Evolutionary conservation across 805 yeast genomes (phyloP), one percentile per base, ranked within the genome.

Genomic region (Barnettozyma botsteinii): DNA sequence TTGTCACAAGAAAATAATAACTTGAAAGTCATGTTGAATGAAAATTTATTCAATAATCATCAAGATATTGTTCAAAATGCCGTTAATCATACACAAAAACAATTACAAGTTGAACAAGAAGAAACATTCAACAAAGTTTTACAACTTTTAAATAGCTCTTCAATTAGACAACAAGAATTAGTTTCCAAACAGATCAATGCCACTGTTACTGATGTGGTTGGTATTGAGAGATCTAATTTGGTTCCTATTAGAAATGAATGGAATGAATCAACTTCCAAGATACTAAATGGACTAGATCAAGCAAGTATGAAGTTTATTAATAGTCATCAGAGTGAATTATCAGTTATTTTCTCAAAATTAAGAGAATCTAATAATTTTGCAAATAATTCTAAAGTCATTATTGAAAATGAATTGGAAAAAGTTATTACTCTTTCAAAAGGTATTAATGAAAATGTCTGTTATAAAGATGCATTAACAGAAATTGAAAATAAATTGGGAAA

Each of bases 1-100:
- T 33, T 56, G 4, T 51, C 58, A 1, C 46, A 42, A 33, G 55
- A 56, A 18, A 56, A 55, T 39, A 55, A 55, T 31, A 46, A 51
- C 9, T 43, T 56, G 20, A 52, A 48, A 25, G 31, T 37, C 3
- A 35, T 37, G 4, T 15, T 56, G 7, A 42, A 47, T 17, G 60
- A 53, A 11, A 37, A 42, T 4, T 26, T 55, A 24, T 56, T 55
- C 35, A 51, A 45, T 13, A 55, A 53, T 32, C 58, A 56, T 25
- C 40, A 45, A 7, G 38, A 41, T 3, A 42, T 52, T 17, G 43
- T 53, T 1, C 38, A 47, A 4, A 26, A 37, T 19, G 47, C 49
- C 4, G 45, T 55, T 1, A 14, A 30, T 1, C 32, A 48, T 13
- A 37, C 52, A 0, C 45, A 41, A 12, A 30, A 48, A 4, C 38